Conservation (phyloP, 805 yeast genomes). For the Candida montana region DNA sequence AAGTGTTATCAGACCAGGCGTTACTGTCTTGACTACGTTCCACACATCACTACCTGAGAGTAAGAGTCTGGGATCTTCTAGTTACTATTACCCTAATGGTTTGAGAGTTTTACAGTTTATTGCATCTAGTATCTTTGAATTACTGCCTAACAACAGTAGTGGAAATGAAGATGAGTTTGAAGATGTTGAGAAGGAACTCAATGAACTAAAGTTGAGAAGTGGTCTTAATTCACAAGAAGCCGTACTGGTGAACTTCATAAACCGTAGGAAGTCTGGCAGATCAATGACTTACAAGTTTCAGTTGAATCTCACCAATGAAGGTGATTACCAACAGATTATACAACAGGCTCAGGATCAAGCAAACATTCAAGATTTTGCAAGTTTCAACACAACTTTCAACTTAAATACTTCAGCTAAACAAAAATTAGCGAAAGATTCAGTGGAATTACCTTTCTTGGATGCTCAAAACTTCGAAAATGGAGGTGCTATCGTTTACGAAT, state of each 20-base stretch:
- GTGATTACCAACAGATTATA: constrained; percentile 13
- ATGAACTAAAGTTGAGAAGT: constrained; percentile 43
- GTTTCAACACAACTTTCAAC: constrained; percentile 83
- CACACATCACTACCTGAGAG: constrained; percentile 40
- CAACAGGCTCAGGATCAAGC: background rate
- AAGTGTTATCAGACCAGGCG: constrained; percentile 40
- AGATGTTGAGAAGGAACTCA: constrained; percentile 35
- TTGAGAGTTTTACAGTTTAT: constrained; percentile 55
- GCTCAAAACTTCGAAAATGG: constrained; percentile 79
- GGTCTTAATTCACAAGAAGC: constrained; percentile 39
- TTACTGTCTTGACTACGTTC: constrained; percentile 41
- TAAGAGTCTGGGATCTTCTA: constrained; percentile 10
- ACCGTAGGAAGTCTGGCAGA: constrained; percentile 82
- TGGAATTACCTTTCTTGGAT: constrained; percentile 84
- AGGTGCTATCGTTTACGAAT: constrained; percentile 94
- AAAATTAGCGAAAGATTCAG: constrained; percentile 71
- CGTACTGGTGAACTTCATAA: constrained; percentile 50
- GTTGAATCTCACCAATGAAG: constrained; percentile 31
- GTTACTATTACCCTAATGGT: constrained; percentile 44
- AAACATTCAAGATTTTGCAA: constrained; percentile 39
- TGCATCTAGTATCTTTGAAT: constrained; percentile 68
- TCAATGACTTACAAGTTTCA: constrained; percentile 51
- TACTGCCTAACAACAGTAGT: constrained; percentile 38
- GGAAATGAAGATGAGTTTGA: constrained; percentile 39
- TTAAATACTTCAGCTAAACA: constrained; percentile 72